Evolutionary conservation across 2,329 filamentous ascomycete species (phyloP), one percentile per base, ranked within the genome.

Genomic region (Pyricularia sp.): DNA sequence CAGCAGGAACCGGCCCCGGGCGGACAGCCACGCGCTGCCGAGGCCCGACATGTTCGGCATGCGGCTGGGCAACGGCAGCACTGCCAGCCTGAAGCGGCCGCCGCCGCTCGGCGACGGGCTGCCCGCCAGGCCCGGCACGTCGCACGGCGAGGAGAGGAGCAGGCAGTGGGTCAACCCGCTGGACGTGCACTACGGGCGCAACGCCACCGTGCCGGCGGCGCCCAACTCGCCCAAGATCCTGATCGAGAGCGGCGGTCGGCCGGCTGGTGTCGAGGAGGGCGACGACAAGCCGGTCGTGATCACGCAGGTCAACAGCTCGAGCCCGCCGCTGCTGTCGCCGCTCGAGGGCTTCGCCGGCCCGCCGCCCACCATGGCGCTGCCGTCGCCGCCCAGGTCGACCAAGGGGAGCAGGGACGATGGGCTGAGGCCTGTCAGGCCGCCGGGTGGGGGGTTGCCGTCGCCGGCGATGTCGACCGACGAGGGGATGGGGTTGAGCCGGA

Each of bases 231-330:
- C 68, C 3, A 26, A 68, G 55, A 69, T 67, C 58, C 20, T 59
- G 4, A 67, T 67, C 64, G 69, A 70, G 65, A 71, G 69, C 50
- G 69, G 69, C 20, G 30, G 65, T 36, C 33, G 33, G 28, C 69
- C 70, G 4, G 67, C 66, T 91, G 89, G 20, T 1, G 42, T 2
- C 17, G 58, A 17, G 1, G 58, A 1, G 3, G 25, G 14, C 9
- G 10, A 23, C 7, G 3, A 23, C 58, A 25, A 26, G 58, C n/a
- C n/a, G 1, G 58, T 61, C 65, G 85, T 82, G 68, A 90, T 79
- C 76, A 90, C 85, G 76, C 88, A 91, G 12, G 86, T 87, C 71
- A 88, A 85, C 58, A 86, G 81, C 30, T 72, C 73, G 64, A 78
- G 76, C 68, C 75, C 77, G 70, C 79, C 81, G 26, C 36, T 20